These are phyloP conservation scores for Chlorella sp. DNA, from an alignment of 139 green algal species.

Conservation along the genomic window DNA sequence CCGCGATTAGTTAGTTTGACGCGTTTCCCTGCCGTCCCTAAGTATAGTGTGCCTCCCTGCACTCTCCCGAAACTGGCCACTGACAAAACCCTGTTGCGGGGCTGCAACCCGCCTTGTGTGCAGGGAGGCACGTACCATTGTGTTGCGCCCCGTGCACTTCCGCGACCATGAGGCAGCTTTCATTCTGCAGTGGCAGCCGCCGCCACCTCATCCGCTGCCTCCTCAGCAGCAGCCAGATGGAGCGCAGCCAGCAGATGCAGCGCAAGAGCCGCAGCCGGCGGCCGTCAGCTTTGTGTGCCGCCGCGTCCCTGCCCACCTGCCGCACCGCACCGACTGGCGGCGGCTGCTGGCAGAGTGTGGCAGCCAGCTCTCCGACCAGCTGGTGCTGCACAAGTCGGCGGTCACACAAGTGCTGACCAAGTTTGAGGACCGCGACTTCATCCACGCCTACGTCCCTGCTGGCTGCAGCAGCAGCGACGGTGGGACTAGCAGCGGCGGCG, in stretches of 20 bases:
- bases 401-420: slow-evolving; percentile 45
- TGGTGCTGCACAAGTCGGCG: slow-evolving; percentile 36
- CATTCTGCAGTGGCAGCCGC: slow-evolving; percentile 10
- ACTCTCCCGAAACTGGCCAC: too few species aligned
- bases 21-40: too few species aligned
- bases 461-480: too few species aligned
- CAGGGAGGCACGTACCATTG: slow-evolving; percentile 39
- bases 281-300: neutral
- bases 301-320: slow-evolving; percentile 38
- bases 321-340: neutral
- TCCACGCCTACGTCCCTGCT: slow-evolving; percentile 46
- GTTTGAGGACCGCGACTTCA: slow-evolving; percentile 53
- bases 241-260: neutral
- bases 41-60: neutral
- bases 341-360: slow-evolving; percentile 1
- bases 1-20: neutral
- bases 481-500: neutral
- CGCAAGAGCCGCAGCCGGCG: neutral
- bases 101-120: neutral
- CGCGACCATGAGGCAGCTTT: slow-evolving; percentile 42
- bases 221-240: neutral
- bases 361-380: neutral
- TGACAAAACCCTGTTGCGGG: too few species aligned
- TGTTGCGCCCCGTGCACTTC: slow-evolving; percentile 53
- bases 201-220: too few species aligned